phyloP scores from a whole-genome alignment of 257 asterid species.

The Linderniella brevidens region DNA sequence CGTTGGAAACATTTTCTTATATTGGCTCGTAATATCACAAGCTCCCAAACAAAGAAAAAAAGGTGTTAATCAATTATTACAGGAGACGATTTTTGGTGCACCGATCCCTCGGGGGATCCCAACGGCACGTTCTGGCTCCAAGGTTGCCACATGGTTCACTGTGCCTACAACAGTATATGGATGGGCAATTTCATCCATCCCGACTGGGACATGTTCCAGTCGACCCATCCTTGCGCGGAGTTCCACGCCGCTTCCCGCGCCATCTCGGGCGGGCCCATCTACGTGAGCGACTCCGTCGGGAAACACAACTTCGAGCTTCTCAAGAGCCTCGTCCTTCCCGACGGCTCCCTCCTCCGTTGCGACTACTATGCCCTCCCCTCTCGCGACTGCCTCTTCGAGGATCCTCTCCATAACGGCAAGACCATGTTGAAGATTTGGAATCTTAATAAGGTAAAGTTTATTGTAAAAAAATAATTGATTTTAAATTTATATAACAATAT shows the following conservation, averaged over 20 bases:
- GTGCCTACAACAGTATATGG: slow-evolving; percentile 93
- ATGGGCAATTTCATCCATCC: slow-evolving; percentile 95
- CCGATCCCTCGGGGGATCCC: slow-evolving; percentile 88
- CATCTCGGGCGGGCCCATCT: slow-evolving; percentile 93
- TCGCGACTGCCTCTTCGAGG: slow-evolving; percentile 72
- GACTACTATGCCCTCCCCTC: slow-evolving; percentile 67
- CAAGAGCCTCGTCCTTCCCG: slow-evolving; percentile 53
- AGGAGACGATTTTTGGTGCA: slow-evolving; percentile 98
- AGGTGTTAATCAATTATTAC: not conserved
- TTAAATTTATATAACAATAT: too few relatives aligned
- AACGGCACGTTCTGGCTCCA: slow-evolving; percentile 91
- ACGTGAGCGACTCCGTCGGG: slow-evolving; percentile 71
- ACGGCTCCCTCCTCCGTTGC: slow-evolving; percentile 69
- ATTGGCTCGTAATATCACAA: not conserved
- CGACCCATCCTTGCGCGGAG: slow-evolving; percentile 89
- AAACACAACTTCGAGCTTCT: slow-evolving; percentile 65
- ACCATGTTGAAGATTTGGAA: slow-evolving; percentile 93
- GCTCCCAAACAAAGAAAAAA: too few relatives aligned
- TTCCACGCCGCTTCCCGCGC: slow-evolving; percentile 95
- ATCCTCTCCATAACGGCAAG: slow-evolving; percentile 74
- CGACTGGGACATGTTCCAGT: slow-evolving; percentile 98
- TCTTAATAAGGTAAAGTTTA: slow-evolving; percentile 77
- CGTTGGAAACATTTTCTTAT: too few relatives aligned
- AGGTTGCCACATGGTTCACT: slow-evolving; percentile 98
- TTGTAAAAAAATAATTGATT: too few relatives aligned